phyloP scores from a whole-genome alignment of 768 basidiomycete genomes.

The Sistotremastrum niveocremeum region DNA sequence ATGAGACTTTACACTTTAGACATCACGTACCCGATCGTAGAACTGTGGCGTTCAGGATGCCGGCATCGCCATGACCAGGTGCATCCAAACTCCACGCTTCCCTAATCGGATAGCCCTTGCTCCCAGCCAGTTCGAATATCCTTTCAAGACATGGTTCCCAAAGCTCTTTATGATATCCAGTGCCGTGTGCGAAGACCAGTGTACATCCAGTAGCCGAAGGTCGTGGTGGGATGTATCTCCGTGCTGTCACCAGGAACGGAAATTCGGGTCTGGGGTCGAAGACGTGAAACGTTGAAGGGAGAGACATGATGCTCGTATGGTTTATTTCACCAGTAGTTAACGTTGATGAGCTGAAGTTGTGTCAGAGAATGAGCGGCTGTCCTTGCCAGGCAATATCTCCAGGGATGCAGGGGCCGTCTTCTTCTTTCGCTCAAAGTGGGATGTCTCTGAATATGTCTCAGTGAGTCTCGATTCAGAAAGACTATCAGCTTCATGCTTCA shows the following conservation, averaged over 20 bases:
- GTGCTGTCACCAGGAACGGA: constrained; percentile 33
- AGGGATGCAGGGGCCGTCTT: too few relatives aligned
- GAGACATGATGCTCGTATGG: too few relatives aligned
- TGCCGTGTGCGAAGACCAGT: constrained; percentile 48
- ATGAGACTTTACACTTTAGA: background rate
- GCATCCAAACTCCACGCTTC: constrained; percentile 62
- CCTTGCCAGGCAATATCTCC: too few relatives aligned
- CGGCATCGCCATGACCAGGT: constrained; percentile 59
- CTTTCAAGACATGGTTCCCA: constrained; percentile 49
- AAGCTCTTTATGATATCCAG: constrained; percentile 64
- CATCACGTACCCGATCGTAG: constrained; percentile 33
- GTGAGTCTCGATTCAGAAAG: too few relatives aligned
- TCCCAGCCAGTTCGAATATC: constrained; percentile 22
- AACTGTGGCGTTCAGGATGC: constrained; percentile 33
- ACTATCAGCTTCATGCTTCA: too few relatives aligned
- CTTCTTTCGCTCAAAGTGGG: too few relatives aligned
- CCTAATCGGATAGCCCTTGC: constrained; percentile 21
- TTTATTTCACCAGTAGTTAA: too few relatives aligned
- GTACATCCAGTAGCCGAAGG: constrained; percentile 25
- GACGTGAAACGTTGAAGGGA: constrained; percentile 8
- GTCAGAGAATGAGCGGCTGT: too few relatives aligned
- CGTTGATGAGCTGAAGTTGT: too few relatives aligned
- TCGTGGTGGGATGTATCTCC: constrained; percentile 28
- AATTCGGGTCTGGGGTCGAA: constrained; percentile 42
- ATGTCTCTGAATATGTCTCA: too few relatives aligned